A percentile compares a stretch with the other conserved stretches of the same genome.
Conservation (phyloP, 2,329 filamentous ascomycete species). For the Neofusicoccum umdonicola region DNA sequence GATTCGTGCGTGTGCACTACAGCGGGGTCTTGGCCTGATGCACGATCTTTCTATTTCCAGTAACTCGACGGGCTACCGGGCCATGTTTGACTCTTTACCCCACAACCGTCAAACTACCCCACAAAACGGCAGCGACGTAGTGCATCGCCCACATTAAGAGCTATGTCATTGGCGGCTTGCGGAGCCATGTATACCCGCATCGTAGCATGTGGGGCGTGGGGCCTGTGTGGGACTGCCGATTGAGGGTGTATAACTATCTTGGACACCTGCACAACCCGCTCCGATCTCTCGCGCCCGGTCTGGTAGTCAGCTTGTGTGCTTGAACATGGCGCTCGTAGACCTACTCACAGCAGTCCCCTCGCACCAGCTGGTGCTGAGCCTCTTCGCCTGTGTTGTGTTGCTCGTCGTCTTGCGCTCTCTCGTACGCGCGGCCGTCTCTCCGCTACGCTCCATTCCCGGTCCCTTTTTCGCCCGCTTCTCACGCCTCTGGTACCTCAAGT, state of each 20-base stretch:
- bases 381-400: neutral
- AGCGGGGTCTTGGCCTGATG: neutral
- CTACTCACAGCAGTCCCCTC: neutral
- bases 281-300: neutral
- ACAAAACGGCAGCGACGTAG: neutral
- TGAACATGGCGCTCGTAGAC: neutral
- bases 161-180: neutral
- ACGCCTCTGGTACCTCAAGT: neutral
- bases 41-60: neutral
- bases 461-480: neutral
- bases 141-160: neutral
- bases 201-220: neutral
- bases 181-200: no score
- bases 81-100: neutral
- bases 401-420: neutral
- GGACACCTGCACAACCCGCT: neutral
- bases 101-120: neutral
- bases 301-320: no score
- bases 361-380: neutral
- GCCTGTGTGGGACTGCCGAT: neutral
- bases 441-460: neutral
- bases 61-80: neutral
- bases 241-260: neutral
- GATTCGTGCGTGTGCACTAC: neutral
- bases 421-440: neutral